Conservation (phyloP, 148 eudicot genomes). For the Polygonum maritimum region DNA sequence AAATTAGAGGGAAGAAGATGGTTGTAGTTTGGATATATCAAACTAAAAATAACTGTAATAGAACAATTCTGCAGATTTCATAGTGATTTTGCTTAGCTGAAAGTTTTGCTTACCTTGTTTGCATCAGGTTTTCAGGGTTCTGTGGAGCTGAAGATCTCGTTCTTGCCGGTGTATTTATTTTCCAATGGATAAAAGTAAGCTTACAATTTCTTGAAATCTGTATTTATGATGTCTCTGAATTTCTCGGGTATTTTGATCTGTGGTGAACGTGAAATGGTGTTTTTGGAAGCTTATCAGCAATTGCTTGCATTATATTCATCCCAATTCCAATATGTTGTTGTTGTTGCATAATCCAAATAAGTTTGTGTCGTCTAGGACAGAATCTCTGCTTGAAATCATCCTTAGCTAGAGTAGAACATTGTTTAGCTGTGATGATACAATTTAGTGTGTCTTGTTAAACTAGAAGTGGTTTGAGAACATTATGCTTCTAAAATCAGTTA, state of each 20-base stretch:
- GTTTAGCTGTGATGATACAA: neutral
- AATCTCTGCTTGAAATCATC: neutral
- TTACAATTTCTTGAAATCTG: neutral
- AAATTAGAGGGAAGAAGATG: neutral
- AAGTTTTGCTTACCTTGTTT: neutral
- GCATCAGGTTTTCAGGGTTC: neutral
- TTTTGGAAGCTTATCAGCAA: neutral
- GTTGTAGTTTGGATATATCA: neutral
- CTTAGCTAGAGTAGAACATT: neutral
- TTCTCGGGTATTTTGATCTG: neutral
- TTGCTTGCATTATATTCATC: neutral
- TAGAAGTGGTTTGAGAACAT: neutral
- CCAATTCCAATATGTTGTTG: neutral
- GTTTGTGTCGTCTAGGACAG: neutral
- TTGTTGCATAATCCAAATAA: neutral
- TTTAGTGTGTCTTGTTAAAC: neutral
- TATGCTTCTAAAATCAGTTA: neutral
- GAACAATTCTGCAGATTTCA: neutral
- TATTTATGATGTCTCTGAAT: neutral
- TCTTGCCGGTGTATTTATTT: neutral
- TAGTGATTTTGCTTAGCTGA: neutral
- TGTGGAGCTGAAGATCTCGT: conserved; percentile 2
- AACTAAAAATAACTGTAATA: neutral
- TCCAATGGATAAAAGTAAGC: conserved; percentile 6
- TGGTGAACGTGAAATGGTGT: neutral